These are phyloP conservation scores for Monilinia vaccinii-corymbosi DNA, from an alignment of 2,329 filamentous ascomycete species.

Conservation along the genomic window DNA sequence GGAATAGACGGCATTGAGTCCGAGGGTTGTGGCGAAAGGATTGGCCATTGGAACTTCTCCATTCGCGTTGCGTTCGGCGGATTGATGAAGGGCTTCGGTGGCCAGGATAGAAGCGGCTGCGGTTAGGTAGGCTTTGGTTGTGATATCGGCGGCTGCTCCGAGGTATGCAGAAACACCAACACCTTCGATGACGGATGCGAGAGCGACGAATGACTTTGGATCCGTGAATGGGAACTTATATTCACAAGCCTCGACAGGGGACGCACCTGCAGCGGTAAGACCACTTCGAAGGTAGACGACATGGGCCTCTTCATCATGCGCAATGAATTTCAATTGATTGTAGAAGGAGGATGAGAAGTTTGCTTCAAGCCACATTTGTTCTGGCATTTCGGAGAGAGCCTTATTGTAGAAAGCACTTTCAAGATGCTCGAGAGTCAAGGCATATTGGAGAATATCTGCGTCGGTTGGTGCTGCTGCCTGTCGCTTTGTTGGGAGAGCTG, in stretches of 20 bases:
- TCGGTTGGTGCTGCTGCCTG: slow-evolving; percentile 15
- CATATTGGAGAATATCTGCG: slow-evolving; percentile 37
- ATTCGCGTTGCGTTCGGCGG: slow-evolving; percentile 46
- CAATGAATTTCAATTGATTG: slow-evolving; percentile 47
- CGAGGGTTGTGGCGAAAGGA: slow-evolving; percentile 51
- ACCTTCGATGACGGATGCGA: slow-evolving; percentile 45
- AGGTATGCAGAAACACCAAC: slow-evolving; percentile 53
- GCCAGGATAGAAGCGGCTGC: slow-evolving; percentile 56
- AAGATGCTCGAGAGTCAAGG: slow-evolving; percentile 45
- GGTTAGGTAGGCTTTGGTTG: slow-evolving; percentile 48
- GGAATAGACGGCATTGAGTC: slow-evolving; percentile 51
- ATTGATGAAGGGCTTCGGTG: slow-evolving; percentile 56
- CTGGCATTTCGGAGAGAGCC: slow-evolving; percentile 47
- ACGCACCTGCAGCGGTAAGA: slow-evolving; percentile 38
- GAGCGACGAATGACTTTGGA: slow-evolving; percentile 42
- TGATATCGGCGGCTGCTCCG: slow-evolving; percentile 50
- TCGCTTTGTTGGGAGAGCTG: slow-evolving; percentile 18
- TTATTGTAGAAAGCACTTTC: slow-evolving; percentile 57
- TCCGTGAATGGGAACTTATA: slow-evolving; percentile 46
- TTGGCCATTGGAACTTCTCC: slow-evolving; percentile 46
- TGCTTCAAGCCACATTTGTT: slow-evolving; percentile 41
- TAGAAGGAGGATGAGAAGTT: slow-evolving; percentile 45
- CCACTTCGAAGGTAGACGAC: slow-evolving; percentile 45
- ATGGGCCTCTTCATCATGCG: slow-evolving; percentile 47
- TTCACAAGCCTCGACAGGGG: slow-evolving; percentile 44